Evolutionary conservation across 352 stramenopile genomes (phyloP).

Genomic region (Pythium chondricola): DNA sequence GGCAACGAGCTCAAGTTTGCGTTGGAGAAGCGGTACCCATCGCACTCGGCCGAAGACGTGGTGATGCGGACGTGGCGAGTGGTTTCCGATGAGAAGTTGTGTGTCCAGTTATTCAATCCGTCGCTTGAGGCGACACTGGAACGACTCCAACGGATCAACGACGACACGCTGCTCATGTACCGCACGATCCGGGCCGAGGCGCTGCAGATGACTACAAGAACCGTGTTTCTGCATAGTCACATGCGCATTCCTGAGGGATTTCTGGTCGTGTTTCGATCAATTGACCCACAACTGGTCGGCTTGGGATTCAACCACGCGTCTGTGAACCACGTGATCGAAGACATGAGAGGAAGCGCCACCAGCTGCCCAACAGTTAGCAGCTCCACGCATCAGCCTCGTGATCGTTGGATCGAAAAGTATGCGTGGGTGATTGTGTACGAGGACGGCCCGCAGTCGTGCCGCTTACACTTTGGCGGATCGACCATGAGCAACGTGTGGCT

Average conservation of each 20-base stretch:
- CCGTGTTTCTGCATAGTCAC: constrained; percentile 36
- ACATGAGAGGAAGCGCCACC: neutral
- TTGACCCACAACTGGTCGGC: constrained; percentile 26
- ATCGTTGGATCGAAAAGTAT: constrained; percentile 51
- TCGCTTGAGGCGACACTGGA: constrained; percentile 36
- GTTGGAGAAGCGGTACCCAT: too few relatives aligned
- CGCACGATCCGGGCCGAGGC: constrained; percentile 36
- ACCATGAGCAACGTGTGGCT: constrained; percentile 55
- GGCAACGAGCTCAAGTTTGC: too few relatives aligned
- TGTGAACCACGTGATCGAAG: constrained; percentile 7
- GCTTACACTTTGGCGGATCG: constrained; percentile 53
- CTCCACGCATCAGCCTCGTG: too few relatives aligned
- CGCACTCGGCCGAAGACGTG: too few relatives aligned
- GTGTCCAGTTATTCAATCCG: constrained; percentile 43
- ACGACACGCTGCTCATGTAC: constrained; percentile 51
- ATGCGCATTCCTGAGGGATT: constrained; percentile 39
- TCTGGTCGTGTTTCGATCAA: constrained; percentile 49
- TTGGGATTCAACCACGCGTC: neutral
- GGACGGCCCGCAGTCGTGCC: constrained; percentile 27
- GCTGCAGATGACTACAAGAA: constrained; percentile 31
- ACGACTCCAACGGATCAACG: constrained; percentile 40
- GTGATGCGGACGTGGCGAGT: too few relatives aligned
- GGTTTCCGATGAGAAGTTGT: constrained; percentile 17
- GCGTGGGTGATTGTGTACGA: constrained; percentile 52
- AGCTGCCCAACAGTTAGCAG: neutral